These are phyloP conservation scores for Xerophyta viscosa DNA, from an alignment of 106 monocot species.

Conservation along the genomic window DNA sequence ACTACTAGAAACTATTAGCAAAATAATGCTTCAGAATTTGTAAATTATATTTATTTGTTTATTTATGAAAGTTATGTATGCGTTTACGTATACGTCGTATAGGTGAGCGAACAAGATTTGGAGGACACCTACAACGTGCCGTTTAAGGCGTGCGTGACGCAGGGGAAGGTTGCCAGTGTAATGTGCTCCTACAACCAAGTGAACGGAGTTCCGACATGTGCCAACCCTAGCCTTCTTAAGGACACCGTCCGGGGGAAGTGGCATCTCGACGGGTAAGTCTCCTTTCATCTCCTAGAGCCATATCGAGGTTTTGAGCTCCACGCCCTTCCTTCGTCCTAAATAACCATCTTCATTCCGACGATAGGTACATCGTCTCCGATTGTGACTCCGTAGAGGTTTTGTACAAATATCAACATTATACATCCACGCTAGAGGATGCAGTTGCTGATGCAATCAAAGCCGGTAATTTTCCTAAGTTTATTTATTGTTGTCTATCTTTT, in stretches of 20 bases:
- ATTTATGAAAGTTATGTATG: not conserved
- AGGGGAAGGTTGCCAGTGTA: slow-evolving; percentile 67
- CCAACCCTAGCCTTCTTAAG: slow-evolving; percentile 37
- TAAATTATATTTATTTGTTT: not conserved
- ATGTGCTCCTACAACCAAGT: slow-evolving; percentile 98
- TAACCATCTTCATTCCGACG: no score
- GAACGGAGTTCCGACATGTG: slow-evolving; percentile 87
- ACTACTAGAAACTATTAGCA: no score
- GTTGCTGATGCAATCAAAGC: slow-evolving; percentile 83
- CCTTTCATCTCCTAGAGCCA: not conserved
- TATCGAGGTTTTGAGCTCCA: no score
- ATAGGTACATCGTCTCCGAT: slow-evolving; percentile 87
- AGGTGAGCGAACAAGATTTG: slow-evolving; percentile 92
- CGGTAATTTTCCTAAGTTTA: no score
- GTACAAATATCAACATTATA: slow-evolving; percentile 69
- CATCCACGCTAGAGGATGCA: slow-evolving; percentile 58
- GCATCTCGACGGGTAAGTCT: slow-evolving; percentile 71
- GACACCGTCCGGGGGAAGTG: slow-evolving; percentile 53
- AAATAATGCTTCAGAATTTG: no score
- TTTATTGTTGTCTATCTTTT: no score
- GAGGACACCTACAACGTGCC: slow-evolving; percentile 86
- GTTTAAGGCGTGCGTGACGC: slow-evolving; percentile 65
- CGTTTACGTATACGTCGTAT: not conserved
- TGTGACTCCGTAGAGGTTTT: slow-evolving; percentile 94
- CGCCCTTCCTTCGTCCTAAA: no score